Conservation (phyloP, 2,329 filamentous ascomycete species). For the Diaporthe vexans region DNA sequence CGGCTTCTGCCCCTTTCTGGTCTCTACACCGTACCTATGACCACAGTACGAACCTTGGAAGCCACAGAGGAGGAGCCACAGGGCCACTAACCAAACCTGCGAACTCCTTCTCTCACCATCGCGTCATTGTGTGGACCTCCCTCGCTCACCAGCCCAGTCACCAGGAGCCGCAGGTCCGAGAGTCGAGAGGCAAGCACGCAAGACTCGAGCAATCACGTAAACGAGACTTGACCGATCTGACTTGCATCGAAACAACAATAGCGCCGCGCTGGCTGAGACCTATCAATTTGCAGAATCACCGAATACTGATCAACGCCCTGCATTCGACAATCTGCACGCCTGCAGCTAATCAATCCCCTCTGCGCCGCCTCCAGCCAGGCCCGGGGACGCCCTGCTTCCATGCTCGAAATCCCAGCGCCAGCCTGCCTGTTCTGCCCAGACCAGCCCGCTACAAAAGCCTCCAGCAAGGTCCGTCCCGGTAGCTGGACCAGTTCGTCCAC, state of each 20-base stretch:
- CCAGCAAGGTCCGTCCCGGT: conserved; percentile 37
- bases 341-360: conserved; percentile 32
- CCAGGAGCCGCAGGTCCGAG: conserved; percentile 20
- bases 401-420: conserved; percentile 11
- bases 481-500: conserved; percentile 9
- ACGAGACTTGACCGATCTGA: conserved; percentile 15
- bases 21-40: conserved; percentile 11
- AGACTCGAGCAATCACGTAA: conserved; percentile 18
- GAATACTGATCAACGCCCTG: conserved; percentile 35
- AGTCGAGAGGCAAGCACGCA: background rate
- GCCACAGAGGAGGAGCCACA: background rate
- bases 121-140: conserved; percentile 39
- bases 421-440: background rate
- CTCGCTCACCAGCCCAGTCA: conserved; percentile 16
- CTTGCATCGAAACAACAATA: conserved; percentile 33
- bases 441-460: background rate
- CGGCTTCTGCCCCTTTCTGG: background rate
- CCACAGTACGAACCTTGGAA: too few species aligned
- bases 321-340: conserved; percentile 31
- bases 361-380: conserved; percentile 25
- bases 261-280: conserved; percentile 46
- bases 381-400: conserved; percentile 31
- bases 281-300: conserved; percentile 44
- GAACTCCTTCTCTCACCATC: conserved; percentile 31
- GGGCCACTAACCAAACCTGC: conserved; percentile 27